These are phyloP conservation scores for Spiraea crenata DNA, from an alignment of 331 rosid species.

Conservation along the genomic window DNA sequence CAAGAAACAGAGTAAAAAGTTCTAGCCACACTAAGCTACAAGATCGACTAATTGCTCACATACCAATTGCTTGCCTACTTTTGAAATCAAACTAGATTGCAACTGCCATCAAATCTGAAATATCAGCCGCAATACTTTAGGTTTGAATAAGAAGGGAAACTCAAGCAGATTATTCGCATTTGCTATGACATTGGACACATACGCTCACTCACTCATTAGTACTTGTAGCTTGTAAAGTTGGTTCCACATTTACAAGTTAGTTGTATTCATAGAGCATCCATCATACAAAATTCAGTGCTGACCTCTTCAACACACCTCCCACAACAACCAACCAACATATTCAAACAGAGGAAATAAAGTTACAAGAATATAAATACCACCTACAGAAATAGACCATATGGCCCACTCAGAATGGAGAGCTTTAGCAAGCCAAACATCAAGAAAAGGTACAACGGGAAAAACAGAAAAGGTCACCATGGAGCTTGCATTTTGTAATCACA, in stretches of 20 bases:
- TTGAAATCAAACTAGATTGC: neutral
- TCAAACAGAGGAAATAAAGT: neutral
- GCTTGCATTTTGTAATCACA: neutral
- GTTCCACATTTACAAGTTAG: neutral
- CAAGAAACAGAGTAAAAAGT: neutral
- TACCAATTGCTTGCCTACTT: neutral
- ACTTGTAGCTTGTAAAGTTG: neutral
- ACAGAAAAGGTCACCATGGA: neutral
- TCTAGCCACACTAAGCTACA: neutral
- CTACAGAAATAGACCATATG: neutral
- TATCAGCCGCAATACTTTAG: neutral
- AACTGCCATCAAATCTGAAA: neutral
- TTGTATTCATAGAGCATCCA: neutral
- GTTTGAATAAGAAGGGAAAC: neutral
- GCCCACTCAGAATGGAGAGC: neutral
- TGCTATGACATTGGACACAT: neutral
- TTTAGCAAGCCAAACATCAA: neutral
- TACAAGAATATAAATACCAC: neutral
- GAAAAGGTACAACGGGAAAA: neutral
- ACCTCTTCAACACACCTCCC: neutral
- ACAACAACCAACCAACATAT: neutral
- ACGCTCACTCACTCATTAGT: neutral
- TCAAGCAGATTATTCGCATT: neutral
- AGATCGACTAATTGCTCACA: neutral
- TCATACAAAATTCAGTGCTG: neutral